phyloP scores from a whole-genome alignment of 2,329 filamentous ascomycete genomes.

The Alternaria sp. region DNA sequence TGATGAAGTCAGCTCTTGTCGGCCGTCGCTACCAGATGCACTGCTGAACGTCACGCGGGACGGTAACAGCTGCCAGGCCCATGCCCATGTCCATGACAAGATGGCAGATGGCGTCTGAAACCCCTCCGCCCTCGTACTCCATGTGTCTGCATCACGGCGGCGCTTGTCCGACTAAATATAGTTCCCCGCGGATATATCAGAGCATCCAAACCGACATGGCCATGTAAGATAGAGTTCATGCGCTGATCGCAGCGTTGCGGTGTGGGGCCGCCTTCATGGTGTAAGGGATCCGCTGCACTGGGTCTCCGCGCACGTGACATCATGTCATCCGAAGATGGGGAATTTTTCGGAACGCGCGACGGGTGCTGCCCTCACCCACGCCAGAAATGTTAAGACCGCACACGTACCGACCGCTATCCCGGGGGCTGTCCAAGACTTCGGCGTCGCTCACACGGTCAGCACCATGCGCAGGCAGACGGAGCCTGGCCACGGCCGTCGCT shows the following conservation, averaged over 20 bases:
- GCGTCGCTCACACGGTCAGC: constrained; percentile 22
- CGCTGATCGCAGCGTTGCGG: constrained; percentile 7
- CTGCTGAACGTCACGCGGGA: not conserved
- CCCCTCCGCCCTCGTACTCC: not conserved
- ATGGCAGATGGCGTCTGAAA: constrained; percentile 11
- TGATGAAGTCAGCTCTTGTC: not conserved
- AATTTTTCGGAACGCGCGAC: constrained; percentile 18
- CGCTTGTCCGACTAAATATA: not conserved
- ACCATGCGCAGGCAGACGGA: constrained; percentile 30
- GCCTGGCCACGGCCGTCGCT: constrained; percentile 39
- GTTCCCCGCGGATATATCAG: not conserved
- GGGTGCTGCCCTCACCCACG: constrained; percentile 3
- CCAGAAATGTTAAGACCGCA: constrained; percentile 42
- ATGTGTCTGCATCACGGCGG: not conserved
- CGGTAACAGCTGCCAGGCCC: constrained; percentile 8
- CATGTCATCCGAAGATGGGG: constrained; percentile 9
- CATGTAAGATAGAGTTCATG: not conserved
- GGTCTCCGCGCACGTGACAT: constrained; percentile 7
- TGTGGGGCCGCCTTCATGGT: constrained; percentile 11
- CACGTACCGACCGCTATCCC: constrained; percentile 37
- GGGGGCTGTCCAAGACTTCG: constrained; percentile 29
- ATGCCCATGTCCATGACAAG: not conserved
- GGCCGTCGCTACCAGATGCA: not conserved
- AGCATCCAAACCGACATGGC: not conserved
- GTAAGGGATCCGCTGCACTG: constrained; percentile 1